These are phyloP conservation scores for Telfairia occidentalis DNA, from an alignment of 331 rosid species.

Conservation along the genomic window DNA sequence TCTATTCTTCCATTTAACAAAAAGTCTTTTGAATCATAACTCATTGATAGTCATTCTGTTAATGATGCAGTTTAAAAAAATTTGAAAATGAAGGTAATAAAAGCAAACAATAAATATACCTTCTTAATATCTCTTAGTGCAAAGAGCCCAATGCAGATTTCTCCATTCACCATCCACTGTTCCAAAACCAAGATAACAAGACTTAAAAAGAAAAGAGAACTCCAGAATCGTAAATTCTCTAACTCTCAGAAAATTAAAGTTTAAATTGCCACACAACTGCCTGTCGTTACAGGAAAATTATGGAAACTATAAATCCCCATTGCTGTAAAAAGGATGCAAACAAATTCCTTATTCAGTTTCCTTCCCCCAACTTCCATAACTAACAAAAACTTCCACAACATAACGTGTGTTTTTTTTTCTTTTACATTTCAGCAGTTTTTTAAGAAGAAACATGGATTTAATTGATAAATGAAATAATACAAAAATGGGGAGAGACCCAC, in stretches of 20 bases:
- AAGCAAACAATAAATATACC: slow-evolving; percentile 35
- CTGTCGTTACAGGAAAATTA: background rate
- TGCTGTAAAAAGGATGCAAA: too few species aligned
- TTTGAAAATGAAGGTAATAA: background rate
- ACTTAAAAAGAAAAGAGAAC: slow-evolving; percentile 14
- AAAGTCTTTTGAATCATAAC: background rate
- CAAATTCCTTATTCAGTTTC: too few species aligned
- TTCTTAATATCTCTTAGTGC: slow-evolving; percentile 80
- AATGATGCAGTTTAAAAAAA: slow-evolving; percentile 6
- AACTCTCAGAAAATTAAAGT: background rate
- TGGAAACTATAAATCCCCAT: background rate
- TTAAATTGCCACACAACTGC: background rate
- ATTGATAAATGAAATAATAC: too few species aligned
- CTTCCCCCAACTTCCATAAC: too few species aligned
- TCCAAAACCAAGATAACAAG: slow-evolving; percentile 17
- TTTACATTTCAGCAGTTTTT: too few species aligned
- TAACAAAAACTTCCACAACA: too few species aligned
- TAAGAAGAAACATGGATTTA: too few species aligned
- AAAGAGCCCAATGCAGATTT: slow-evolving; percentile 93
- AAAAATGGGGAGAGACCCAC: too few species aligned
- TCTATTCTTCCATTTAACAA: background rate
- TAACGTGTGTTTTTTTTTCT: too few species aligned
- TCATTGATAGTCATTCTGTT: background rate
- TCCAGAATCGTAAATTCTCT: slow-evolving; percentile 5
- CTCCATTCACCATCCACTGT: slow-evolving; percentile 99